phyloP scores from a whole-genome alignment of 345 rosid species.

The Gossypium herbaceum region DNA sequence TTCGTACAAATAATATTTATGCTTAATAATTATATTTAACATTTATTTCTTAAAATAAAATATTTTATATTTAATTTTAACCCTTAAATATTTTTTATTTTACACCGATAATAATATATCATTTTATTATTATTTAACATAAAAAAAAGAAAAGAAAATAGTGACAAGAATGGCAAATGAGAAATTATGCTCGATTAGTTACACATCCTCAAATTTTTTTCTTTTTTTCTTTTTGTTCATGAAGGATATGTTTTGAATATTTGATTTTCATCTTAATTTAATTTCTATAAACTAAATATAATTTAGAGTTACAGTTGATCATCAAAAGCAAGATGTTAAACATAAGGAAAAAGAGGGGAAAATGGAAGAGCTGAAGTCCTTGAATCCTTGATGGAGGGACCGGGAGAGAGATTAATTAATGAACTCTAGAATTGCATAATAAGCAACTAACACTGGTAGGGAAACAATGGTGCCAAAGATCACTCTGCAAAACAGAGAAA shows the following conservation, averaged over 20 bases:
- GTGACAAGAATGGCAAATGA: neutral
- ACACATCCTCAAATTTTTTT: neutral
- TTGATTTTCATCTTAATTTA: neutral
- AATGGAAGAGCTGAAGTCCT: neutral
- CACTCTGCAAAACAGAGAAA: constrained; percentile 44
- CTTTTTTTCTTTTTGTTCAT: too few species aligned
- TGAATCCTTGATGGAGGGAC: neutral
- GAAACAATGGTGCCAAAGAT: constrained; percentile 68
- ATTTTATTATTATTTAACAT: too few species aligned
- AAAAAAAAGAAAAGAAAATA: too few species aligned
- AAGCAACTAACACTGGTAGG: constrained; percentile 58
- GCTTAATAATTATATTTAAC: too few species aligned
- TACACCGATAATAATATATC: too few species aligned
- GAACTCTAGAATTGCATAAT: constrained; percentile 50
- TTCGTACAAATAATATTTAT: too few species aligned
- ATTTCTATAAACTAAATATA: neutral
- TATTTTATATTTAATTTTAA: too few species aligned
- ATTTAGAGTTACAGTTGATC: neutral
- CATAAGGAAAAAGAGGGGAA: neutral
- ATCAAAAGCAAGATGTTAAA: neutral
- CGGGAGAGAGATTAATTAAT: constrained; percentile 6
- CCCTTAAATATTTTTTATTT: too few species aligned
- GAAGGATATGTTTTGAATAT: neutral
- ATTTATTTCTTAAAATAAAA: too few species aligned
- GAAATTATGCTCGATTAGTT: neutral